phyloP scores from a whole-genome alignment of 108 stramenopile species.

The Phaeodactylum tricornutum region DNA sequence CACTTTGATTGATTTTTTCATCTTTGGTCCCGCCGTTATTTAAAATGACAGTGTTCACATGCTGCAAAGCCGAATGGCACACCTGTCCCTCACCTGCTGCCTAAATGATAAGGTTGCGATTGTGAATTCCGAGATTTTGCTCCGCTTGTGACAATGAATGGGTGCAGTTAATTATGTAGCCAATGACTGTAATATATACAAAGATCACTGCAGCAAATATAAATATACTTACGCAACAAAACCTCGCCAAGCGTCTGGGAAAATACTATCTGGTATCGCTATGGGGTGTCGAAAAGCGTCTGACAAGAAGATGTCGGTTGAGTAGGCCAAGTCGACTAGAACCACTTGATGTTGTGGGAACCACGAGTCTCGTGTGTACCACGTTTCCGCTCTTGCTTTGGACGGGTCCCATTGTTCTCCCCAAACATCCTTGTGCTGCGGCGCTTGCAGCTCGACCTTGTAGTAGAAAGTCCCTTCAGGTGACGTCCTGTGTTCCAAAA shows the following conservation, averaged over 20 bases:
- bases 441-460: not conserved
- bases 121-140: too few species aligned
- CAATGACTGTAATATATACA: too few species aligned
- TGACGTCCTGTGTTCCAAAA: not conserved
- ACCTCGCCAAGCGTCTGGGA: slow-evolving; percentile 26
- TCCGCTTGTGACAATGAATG: too few species aligned
- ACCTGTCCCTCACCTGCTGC: too few species aligned
- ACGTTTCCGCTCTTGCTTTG: not conserved
- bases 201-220: too few species aligned
- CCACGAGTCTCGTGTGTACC: slow-evolving; percentile 13
- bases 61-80: too few species aligned
- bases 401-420: not conserved
- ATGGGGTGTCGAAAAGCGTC: slow-evolving; percentile 27
- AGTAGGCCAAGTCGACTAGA: slow-evolving; percentile 12
- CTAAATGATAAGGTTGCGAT: too few species aligned
- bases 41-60: too few species aligned
- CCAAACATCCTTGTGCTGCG: not conserved
- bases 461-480: not conserved
- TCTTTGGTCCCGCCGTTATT: too few species aligned
- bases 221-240: too few species aligned
- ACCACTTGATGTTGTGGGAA: slow-evolving; percentile 15
- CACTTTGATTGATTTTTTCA: too few species aligned
- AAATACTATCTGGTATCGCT: slow-evolving; percentile 23
- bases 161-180: too few species aligned
- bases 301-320: slow-evolving; percentile 16